A percentile compares a stretch with the other conserved stretches of the same genome.
These are phyloP conservation scores for Leccinellum rugosiceps DNA, from an alignment of 768 basidiomycete genomes.

Conservation along the genomic window DNA sequence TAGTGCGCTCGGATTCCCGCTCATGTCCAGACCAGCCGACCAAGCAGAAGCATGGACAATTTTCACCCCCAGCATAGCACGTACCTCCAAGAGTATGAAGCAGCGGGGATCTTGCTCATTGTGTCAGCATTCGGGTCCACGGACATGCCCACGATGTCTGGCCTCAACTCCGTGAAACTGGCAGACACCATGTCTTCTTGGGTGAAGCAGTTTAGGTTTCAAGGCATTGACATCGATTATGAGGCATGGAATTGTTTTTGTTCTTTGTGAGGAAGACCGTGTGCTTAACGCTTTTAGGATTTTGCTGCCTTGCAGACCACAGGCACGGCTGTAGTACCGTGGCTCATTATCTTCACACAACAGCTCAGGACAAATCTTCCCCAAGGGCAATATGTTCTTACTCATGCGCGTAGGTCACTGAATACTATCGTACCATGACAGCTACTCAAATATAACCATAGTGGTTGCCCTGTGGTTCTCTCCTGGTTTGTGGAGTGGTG, in stretches of 20 bases:
- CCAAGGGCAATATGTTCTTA: conserved; percentile 27
- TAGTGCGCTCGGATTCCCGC: not conserved
- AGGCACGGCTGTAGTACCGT: conserved; percentile 33
- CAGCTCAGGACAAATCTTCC: conserved; percentile 20
- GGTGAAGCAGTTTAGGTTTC: conserved; percentile 43
- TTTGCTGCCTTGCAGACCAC: conserved; percentile 20
- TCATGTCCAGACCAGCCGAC: not conserved
- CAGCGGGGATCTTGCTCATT: conserved; percentile 52
- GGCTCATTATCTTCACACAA: conserved; percentile 29
- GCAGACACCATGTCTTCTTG: conserved; percentile 37
- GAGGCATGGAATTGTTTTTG: conserved; percentile 23
- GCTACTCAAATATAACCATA: not conserved
- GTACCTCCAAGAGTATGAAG: conserved; percentile 45
- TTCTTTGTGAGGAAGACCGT: not conserved
- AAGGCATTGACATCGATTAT: conserved; percentile 52
- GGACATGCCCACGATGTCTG: conserved; percentile 32
- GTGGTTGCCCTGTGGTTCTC: conserved; percentile 2
- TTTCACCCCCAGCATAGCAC: conserved; percentile 37
- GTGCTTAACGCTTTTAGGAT: conserved; percentile 12
- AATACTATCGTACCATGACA: not conserved
- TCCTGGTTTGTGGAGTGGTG: not conserved
- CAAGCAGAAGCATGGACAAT: conserved; percentile 29
- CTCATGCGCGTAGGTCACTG: conserved; percentile 30
- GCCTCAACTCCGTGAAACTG: conserved; percentile 22
- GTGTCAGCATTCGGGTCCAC: conserved; percentile 49